Percentiles rank a stretch among this genome's conserved stretches.
Conservation (phyloP, 768 basidiomycete species). For the Russula sp. region DNA sequence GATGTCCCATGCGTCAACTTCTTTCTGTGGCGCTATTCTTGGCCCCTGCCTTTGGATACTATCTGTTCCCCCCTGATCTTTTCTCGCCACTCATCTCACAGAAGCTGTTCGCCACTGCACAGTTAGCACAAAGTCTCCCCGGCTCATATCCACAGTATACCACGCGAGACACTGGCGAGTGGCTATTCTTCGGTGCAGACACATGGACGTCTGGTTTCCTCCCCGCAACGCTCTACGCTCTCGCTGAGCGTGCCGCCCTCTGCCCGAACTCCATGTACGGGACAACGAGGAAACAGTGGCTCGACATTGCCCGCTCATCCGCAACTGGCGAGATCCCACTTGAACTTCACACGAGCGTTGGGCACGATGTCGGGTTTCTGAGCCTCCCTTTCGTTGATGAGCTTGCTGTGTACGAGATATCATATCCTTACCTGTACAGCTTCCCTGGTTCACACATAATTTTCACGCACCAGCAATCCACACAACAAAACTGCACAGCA, state of each 20-base stretch:
- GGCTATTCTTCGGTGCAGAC: conserved; percentile 53
- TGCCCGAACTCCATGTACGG: conserved; percentile 43
- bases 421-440: neutral
- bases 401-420: conserved; percentile 48
- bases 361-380: conserved; percentile 70
- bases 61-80: conserved; percentile 39
- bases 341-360: conserved; percentile 47
- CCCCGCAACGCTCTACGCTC: conserved; percentile 48
- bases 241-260: conserved; percentile 51
- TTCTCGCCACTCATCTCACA: conserved; percentile 57
- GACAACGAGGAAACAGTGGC: conserved; percentile 53
- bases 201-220: conserved; percentile 72
- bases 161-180: conserved; percentile 45
- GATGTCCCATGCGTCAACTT: no score
- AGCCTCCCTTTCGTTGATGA: conserved; percentile 69
- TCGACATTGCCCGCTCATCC: conserved; percentile 37
- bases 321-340: conserved; percentile 50
- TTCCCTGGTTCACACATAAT: neutral
- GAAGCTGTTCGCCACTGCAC: conserved; percentile 56
- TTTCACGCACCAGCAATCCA: conserved; percentile 47
- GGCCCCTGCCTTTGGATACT: no score
- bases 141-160: conserved; percentile 62
- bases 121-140: conserved; percentile 38
- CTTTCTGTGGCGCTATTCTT: no score
- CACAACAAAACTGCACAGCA: conserved; percentile 53